Percentiles rank a stretch among this genome's conserved stretches.
These are phyloP conservation scores for Saccharomycopsis sp. DNA, from an alignment of 805 yeast genomes.

Conservation along the genomic window DNA sequence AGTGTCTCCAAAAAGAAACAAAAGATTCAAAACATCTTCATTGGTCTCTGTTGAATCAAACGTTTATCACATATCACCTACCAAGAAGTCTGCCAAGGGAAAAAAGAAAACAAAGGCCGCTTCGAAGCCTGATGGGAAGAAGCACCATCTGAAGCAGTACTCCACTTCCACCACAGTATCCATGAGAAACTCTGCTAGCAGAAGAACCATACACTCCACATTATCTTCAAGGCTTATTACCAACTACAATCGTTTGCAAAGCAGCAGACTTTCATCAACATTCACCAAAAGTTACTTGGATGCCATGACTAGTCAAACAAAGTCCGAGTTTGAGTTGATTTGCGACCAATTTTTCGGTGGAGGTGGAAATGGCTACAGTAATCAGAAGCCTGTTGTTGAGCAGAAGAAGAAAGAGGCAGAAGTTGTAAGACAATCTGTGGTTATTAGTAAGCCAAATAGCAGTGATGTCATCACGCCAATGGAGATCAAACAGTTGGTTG, in stretches of 20 bases:
- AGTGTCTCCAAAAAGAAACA: slow-evolving; percentile 19
- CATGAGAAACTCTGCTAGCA: slow-evolving; percentile 10
- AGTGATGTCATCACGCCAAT: slow-evolving; percentile 4
- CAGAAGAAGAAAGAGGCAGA: slow-evolving; percentile 5
- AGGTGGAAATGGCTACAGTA: slow-evolving; percentile 10
- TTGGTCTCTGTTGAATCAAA: slow-evolving; percentile 5
- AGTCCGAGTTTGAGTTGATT: slow-evolving; percentile 17
- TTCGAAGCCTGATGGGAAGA: not conserved
- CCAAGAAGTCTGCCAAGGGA: no score
- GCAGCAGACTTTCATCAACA: not conserved
- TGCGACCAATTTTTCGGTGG: slow-evolving; percentile 20
- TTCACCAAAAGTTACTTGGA: slow-evolving; percentile 10
- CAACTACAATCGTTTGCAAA: slow-evolving; percentile 7
- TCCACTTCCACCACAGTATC: not conserved
- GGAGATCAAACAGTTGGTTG: slow-evolving; percentile 9
- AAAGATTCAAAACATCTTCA: slow-evolving; percentile 18
- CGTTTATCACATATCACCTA: slow-evolving; percentile 5
- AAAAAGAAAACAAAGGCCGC: slow-evolving; percentile 3
- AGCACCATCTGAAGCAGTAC: not conserved
- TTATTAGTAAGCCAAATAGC: not conserved
- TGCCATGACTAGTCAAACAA: slow-evolving; percentile 11
- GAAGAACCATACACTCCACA: slow-evolving; percentile 16
- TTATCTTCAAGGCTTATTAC: slow-evolving; percentile 16
- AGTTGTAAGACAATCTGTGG: slow-evolving; percentile 4
- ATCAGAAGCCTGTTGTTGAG: slow-evolving; percentile 11